A percentile compares a stretch with the other conserved stretches of the same genome.
These are phyloP conservation scores for Prunus armeniaca DNA, from an alignment of 306 rosid species.

Conservation along the genomic window DNA sequence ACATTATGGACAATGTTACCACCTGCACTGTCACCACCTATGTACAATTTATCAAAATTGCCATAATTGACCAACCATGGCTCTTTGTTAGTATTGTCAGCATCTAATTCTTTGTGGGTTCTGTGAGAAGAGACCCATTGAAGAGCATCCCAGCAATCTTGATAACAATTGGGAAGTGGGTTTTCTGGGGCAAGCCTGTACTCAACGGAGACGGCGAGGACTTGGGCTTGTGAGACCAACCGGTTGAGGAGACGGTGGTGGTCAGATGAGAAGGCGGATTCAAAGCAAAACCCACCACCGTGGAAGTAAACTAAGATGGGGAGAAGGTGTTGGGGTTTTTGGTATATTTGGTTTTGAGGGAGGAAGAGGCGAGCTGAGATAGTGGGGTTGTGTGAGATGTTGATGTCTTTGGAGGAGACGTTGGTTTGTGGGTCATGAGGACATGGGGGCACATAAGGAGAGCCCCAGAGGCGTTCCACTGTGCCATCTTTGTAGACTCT, in stretches of 20 bases:
- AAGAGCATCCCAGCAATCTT: slow-evolving; percentile 51
- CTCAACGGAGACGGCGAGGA: slow-evolving; percentile 49
- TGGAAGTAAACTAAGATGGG: slow-evolving; percentile 54
- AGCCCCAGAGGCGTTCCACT: slow-evolving; percentile 37
- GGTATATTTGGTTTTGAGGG: neutral
- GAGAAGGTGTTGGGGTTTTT: neutral
- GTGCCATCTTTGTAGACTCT: slow-evolving; percentile 46
- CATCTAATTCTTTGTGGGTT: neutral
- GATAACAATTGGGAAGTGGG: slow-evolving; percentile 40
- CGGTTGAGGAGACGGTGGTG: slow-evolving; percentile 45
- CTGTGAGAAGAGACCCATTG: slow-evolving; percentile 34
- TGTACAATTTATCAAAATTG: slow-evolving; percentile 25
- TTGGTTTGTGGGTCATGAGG: slow-evolving; percentile 30
- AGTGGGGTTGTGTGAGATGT: slow-evolving; percentile 34
- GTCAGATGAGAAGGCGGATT: slow-evolving; percentile 44
- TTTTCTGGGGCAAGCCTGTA: slow-evolving; percentile 51
- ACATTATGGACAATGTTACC: slow-evolving; percentile 36
- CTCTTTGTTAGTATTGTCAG: slow-evolving; percentile 6
- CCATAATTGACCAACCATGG: slow-evolving; percentile 39
- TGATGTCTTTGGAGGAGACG: slow-evolving; percentile 47
- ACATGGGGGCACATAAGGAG: slow-evolving; percentile 32
- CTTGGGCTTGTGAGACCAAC: slow-evolving; percentile 39
- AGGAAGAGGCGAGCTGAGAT: slow-evolving; percentile 48
- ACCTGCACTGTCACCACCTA: slow-evolving; percentile 35
- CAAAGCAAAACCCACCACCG: slow-evolving; percentile 44